Percentiles rank a stretch among this genome's conserved stretches.
phyloP scores from a whole-genome alignment of 2,329 filamentous ascomycete species.

The Sclerotinia trifoliorum region DNA sequence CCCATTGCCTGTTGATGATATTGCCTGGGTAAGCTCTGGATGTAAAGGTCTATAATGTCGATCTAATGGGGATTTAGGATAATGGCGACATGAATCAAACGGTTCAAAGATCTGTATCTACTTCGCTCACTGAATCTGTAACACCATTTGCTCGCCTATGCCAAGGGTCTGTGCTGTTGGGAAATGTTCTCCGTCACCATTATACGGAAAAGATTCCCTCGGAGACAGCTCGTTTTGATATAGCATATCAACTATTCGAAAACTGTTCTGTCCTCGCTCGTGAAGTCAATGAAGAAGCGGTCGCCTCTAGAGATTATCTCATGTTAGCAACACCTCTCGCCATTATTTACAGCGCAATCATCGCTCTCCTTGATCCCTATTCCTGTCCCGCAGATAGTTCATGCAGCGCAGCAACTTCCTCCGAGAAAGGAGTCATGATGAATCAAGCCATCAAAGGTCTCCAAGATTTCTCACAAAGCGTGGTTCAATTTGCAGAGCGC shows the following conservation, averaged over 20 bases:
- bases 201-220: constrained; percentile 28
- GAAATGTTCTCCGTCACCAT: constrained; percentile 41
- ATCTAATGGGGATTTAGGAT: constrained; percentile 37
- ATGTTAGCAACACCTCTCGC: constrained; percentile 34
- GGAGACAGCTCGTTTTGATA: constrained; percentile 30
- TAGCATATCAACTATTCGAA: constrained; percentile 35
- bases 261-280: constrained; percentile 33
- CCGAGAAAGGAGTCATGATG: constrained; percentile 40
- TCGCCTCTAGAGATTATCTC: constrained; percentile 32
- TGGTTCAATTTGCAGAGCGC: constrained; percentile 38
- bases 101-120: constrained; percentile 36
- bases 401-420: constrained; percentile 13
- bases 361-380: constrained; percentile 43
- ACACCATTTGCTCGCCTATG: constrained; percentile 53
- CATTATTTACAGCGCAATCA: constrained; percentile 36
- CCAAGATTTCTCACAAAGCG: constrained; percentile 35
- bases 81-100: constrained; percentile 40
- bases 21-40: constrained; percentile 42
- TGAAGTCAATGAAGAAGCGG: constrained; percentile 35
- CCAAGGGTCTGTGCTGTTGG: constrained; percentile 42
- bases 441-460: constrained; percentile 41
- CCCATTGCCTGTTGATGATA: constrained; percentile 39
- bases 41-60: neutral
- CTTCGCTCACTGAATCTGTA: constrained; percentile 46
- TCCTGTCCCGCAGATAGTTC: constrained; percentile 36